Base-by-base conservation (phyloP, 2,329 filamentous ascomycete species). In the Pseudophaeomoniella oleicola region DNA sequence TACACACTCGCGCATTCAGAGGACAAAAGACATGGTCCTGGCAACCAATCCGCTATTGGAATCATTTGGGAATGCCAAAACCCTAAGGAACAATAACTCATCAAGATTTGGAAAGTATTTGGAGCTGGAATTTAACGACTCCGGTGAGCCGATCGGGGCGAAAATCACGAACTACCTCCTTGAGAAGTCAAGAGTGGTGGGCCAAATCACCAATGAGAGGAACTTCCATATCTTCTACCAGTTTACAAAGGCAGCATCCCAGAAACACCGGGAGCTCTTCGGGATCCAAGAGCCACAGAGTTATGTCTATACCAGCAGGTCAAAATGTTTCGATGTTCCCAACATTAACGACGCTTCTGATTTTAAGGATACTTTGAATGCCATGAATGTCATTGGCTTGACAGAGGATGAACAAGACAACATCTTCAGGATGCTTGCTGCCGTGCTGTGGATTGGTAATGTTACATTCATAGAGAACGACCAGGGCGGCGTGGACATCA, bases 161-260 rank as follows among this genome's bases (percentile, higher is more conserved):
- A 90, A 94, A 58, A 94, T 98, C 60, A 94, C 88, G 54, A 98
- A 98, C 59, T 98, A 98, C 54, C 69, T 98, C 16, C 70, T 98
- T 37, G 90, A 98, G 58, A 96, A 96, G 67, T 79, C 84, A 34
- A 74, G 90, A 63, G 90, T 98, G 13, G 86, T 94, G 6, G 86
- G 88, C 12, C 90, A 96, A 64, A 96, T 96, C 48, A 69, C 66
- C 40, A 93, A 94, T 57, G 90, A 98, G 69, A 77, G 90, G 48
- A 96, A 94, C 62, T 98, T 98, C 60, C 90, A 98, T 62, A 96
- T 98, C 51, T 98, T 98, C 59, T 98, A 98, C 62, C 90, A 98
- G 59, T 94, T 96, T 59, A 84, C 90, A 33, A 98, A 96, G 62
- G 86, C 83, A 3, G 88, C 88, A 6, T 81, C 86, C n/a, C 71